Base-by-base conservation (phyloP, 371 early-diverging fungal genomes). In the Blakeslea trispora region DNA sequence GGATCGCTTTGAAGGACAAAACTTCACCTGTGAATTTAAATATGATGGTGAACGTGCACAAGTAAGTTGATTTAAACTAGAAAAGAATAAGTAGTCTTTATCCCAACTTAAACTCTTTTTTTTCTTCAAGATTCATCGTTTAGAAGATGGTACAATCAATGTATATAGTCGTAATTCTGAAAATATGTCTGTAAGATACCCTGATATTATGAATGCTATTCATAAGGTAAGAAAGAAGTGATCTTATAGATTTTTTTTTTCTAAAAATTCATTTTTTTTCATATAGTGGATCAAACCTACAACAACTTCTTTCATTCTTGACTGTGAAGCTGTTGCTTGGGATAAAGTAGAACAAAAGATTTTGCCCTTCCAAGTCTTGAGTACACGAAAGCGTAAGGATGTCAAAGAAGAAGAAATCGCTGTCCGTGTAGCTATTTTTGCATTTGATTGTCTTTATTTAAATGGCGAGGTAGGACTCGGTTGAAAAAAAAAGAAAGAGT, bases 21-120 rank as follows among this genome's bases (percentile, higher is more conserved):
- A 81, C 1, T 99, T 99, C 63, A 95, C 97, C 3, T 99, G 98
- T 61, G 99, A 99, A 75, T 99, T 90, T 79, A 99, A 99, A 75
- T 99, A 99, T 68, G 99, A 99, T 66, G 99, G 99, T 19, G 99
- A 99, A 81, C 86, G 99, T 49, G 97, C 97, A 17, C 99, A 99
- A 85, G 89, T 91, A 62, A 35, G 28, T 31, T 41, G 14, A n/a
- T n/a, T n/a, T n/a, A n/a, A n/a, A n/a, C n/a, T n/a, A n/a, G n/a
- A n/a, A n/a, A n/a, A n/a, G n/a, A n/a, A n/a, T n/a, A n/a, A n/a
- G n/a, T n/a, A n/a, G n/a, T n/a, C n/a, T n/a, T n/a, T n/a, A n/a
- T n/a, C n/a, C n/a, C n/a, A n/a, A n/a, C n/a, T n/a, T n/a, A n/a
- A n/a, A n/a, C n/a, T n/a, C n/a, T n/a, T n/a, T n/a, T n/a, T n/a